Conservation (phyloP, 1,284 basidiomycete species). For the Fistulinella cinereoalba region DNA sequence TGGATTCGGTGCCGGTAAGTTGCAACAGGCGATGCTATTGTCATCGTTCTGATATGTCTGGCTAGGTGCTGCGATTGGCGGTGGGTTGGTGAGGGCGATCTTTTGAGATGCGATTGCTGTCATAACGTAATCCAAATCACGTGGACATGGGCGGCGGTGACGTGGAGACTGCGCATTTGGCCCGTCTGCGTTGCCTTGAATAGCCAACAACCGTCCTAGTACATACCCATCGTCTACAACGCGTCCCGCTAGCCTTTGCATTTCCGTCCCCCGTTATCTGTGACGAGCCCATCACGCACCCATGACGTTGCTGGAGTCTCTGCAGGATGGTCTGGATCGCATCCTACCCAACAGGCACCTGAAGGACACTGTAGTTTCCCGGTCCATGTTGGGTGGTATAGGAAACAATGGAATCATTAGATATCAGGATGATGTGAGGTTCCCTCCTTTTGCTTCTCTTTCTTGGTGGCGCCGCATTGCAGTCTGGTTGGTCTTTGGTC, state of each 20-base stretch:
- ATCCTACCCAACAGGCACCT: constrained; percentile 25
- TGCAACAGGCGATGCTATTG: background rate
- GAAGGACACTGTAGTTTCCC: constrained; percentile 19
- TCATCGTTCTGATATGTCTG: background rate
- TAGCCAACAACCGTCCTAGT: constrained; percentile 3
- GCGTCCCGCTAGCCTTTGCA: background rate
- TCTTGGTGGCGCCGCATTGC: constrained; percentile 13
- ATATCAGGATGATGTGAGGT: constrained; percentile 67
- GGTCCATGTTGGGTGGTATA: constrained; percentile 47
- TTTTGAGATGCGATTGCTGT: constrained; percentile 32
- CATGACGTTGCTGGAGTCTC: constrained; percentile 24
- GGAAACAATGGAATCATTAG: constrained; percentile 57
- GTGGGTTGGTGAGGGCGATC: constrained; percentile 39
- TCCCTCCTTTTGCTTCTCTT: constrained; percentile 6
- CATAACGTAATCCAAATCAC: constrained; percentile 26
- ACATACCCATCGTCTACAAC: constrained; percentile 2
- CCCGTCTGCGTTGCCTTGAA: constrained; percentile 10
- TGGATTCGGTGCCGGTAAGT: constrained; percentile 62
- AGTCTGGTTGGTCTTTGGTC: constrained; percentile 12
- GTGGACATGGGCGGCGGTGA: constrained; percentile 8
- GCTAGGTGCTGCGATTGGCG: constrained; percentile 50
- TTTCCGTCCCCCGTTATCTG: background rate
- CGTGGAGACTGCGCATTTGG: constrained; percentile 14
- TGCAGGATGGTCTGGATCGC: constrained; percentile 32
- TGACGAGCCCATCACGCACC: constrained; percentile 1